phyloP scores from a whole-genome alignment of 306 rosid genomes.

The Pueraria montana region DNA sequence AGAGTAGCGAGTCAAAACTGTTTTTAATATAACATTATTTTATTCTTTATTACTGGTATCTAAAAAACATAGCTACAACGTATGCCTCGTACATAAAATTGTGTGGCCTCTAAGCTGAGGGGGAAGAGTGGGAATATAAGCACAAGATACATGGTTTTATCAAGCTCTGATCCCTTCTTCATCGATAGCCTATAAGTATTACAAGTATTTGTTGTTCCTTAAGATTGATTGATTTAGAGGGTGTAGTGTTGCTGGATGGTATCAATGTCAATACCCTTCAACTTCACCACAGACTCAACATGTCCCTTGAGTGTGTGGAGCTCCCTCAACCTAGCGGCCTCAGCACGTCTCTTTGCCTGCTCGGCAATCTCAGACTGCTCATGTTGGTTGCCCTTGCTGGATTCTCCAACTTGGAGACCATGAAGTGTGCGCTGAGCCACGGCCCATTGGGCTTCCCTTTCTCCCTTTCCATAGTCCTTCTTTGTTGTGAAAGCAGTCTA shows the following conservation, averaged over 20 bases:
- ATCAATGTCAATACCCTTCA: slow-evolving; percentile 82
- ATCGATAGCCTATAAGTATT: background rate
- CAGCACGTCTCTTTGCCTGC: slow-evolving; percentile 88
- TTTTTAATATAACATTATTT: too few relatives aligned
- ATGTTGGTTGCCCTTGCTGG: slow-evolving; percentile 37
- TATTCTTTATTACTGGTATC: too few relatives aligned
- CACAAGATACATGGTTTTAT: background rate
- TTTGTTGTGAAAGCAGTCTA: slow-evolving; percentile 86
- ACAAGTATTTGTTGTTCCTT: background rate
- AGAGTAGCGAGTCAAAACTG: too few relatives aligned
- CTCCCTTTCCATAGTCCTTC: slow-evolving; percentile 79
- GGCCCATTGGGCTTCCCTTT: slow-evolving; percentile 92
- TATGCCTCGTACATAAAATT: background rate
- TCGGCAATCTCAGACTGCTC: slow-evolving; percentile 77
- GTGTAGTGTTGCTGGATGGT: slow-evolving; percentile 69
- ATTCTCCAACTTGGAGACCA: slow-evolving; percentile 65
- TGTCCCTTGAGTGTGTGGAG: slow-evolving; percentile 87
- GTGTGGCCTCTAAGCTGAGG: slow-evolving; percentile 13
- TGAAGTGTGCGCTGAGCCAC: slow-evolving; percentile 73
- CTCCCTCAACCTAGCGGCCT: slow-evolving; percentile 85
- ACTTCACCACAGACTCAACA: slow-evolving; percentile 80
- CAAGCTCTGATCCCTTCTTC: slow-evolving; percentile 19
- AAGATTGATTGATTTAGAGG: slow-evolving; percentile 32
- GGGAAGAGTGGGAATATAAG: slow-evolving; percentile 8
- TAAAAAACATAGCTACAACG: background rate